A percentile compares a stretch with the other conserved stretches of the same genome.
Evolutionary conservation across 1,139 yeast species (phyloP).

Genomic region (Kodamaea sp.): DNA sequence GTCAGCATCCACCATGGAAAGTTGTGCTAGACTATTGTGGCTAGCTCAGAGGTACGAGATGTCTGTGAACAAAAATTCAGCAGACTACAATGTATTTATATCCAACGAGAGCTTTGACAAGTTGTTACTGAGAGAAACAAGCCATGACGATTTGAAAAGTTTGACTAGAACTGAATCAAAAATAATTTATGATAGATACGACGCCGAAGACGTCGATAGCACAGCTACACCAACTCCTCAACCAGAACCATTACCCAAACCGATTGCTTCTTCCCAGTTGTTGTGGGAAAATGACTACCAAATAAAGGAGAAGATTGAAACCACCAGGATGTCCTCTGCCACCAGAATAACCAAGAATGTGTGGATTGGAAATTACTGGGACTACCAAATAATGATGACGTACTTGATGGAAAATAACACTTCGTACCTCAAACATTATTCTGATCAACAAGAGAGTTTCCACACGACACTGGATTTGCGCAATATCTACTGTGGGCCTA

Average conservation of each 20-base stretch:
- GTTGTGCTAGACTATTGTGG: constrained; percentile 52
- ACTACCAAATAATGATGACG: constrained; percentile 39
- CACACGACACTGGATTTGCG: constrained; percentile 4
- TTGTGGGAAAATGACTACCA: constrained; percentile 72
- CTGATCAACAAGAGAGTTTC: constrained; percentile 7
- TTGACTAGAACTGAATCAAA: constrained; percentile 8
- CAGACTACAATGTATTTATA: constrained; percentile 21
- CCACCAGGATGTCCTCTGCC: constrained; percentile 81
- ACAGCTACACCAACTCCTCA: neutral
- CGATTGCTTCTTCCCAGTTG: constrained; percentile 2
- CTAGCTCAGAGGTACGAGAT: constrained; percentile 52
- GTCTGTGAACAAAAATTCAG: constrained; percentile 10
- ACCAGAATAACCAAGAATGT: constrained; percentile 56
- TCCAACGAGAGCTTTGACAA: constrained; percentile 8
- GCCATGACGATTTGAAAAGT: constrained; percentile 1
- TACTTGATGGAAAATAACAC: constrained; percentile 20
- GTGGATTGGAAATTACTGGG: constrained; percentile 80
- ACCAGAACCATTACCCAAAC: neutral
- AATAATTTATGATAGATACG: constrained; percentile 7
- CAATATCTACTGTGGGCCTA: constrained; percentile 52
- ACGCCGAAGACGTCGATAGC: neutral
- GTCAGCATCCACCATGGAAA: constrained; percentile 13
- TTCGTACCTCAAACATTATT: constrained; percentile 11
- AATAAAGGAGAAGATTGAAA: constrained; percentile 76
- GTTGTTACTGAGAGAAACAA: neutral